Percentiles rank a stretch among this genome's conserved stretches.
Evolutionary conservation across 2,329 filamentous ascomycete genomes (phyloP).

Genomic region (Dryadomyces quercivorus): DNA sequence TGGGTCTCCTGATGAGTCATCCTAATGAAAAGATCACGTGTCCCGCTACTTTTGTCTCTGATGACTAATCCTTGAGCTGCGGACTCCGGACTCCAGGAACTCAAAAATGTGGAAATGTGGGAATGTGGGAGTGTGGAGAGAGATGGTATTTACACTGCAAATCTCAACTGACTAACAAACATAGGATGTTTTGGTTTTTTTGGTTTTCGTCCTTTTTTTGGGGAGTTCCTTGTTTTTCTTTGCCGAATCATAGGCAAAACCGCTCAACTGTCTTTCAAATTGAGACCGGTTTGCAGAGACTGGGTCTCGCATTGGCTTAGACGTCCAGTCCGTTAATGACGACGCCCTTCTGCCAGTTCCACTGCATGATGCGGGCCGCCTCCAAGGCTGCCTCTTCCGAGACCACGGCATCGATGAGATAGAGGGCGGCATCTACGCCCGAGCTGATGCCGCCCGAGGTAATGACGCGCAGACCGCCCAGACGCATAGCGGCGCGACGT

Average conservation of each 20-base stretch:
- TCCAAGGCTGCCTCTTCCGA: constrained; percentile 65
- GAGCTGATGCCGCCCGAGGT: constrained; percentile 68
- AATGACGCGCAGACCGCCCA: constrained; percentile 60
- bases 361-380: constrained; percentile 64
- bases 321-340: constrained; percentile 79
- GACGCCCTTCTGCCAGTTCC: constrained; percentile 75
- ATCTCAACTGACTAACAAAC: not conserved
- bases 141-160: not conserved
- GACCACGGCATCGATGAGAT: constrained; percentile 74
- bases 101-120: no score
- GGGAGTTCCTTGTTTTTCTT: not conserved
- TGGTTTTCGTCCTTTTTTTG: not conserved
- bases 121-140: not conserved
- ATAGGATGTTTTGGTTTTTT: not conserved
- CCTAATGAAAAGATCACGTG: not conserved
- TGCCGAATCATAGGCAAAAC: not conserved
- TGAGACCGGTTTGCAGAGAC: not conserved
- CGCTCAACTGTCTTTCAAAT: not conserved
- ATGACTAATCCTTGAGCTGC: no score
- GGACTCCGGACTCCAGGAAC: not conserved
- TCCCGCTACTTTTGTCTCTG: no score
- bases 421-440: constrained; percentile 73
- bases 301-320: constrained; percentile 27
- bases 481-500: constrained; percentile 63
- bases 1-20: not conserved